Evolutionary conservation across 179 eudicot genomes (phyloP), one percentile per base, ranked within the genome.

Genomic region (Spergularia azorica): DNA sequence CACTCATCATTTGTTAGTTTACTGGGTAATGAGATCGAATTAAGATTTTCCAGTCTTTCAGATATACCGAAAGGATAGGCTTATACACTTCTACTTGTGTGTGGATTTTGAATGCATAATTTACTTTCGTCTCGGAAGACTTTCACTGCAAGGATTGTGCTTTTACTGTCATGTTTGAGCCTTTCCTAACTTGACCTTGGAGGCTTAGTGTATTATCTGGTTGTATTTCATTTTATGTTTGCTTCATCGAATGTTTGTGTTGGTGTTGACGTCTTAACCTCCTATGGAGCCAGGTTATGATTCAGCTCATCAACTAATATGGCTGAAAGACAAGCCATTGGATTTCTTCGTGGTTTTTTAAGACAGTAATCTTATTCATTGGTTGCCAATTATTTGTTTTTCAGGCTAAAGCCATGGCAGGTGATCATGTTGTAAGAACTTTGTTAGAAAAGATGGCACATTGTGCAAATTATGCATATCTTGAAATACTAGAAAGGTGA

Each of bases 361-460:
- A 56, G 43, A 43, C 43, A 16, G 59, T 48, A 8, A 6, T 21
- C n/a, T 9, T 26, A 26, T 64, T 74, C 43, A 18, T 77, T 71
- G 54, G 20, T 68, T 71, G 51, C 63, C 76, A 66, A 79, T 56
- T 32, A 41, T 71, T 56, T 69, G 68, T 6, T 55, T 80, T 86
- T 60, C 83, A 92, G 98, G 92, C 97, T 66, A 94, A 89, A 86
- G 91, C 96, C 86, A 88, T 95, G 97, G 93, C 96, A 78, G 98
- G 98, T 84, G 96, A 95, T 84, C 96, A 91, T 79, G 89, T 87
- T 65, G 92, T 91, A 80, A 88, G 97, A 81, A 89, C 96, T 62
- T 78, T 93, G 85, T 82, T 93, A 67, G 97, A 95, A 80, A 89
- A 91, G 85, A 90, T 92, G 95, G 84, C 91, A 73, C 92, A 91